A percentile compares a stretch with the other conserved stretches of the same genome.
Conservation (phyloP, 1,284 basidiomycete genomes). For the Ganoderma leucocontextum region DNA sequence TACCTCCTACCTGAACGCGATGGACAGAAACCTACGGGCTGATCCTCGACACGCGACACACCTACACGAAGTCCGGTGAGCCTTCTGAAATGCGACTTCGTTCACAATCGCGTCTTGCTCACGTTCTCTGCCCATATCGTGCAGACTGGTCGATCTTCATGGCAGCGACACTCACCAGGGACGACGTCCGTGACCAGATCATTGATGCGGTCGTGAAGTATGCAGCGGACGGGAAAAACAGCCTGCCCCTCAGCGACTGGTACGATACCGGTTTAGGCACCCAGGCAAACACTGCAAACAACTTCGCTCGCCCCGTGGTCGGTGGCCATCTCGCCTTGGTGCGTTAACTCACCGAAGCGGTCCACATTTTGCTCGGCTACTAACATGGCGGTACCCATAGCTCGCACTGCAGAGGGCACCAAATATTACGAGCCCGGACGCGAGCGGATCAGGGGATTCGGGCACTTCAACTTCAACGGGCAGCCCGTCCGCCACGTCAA, state of each 20-base stretch:
- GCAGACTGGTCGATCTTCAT: conserved; percentile 74
- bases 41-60: conserved; percentile 71
- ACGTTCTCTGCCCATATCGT: neutral
- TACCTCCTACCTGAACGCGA: neutral
- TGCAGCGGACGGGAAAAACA: conserved; percentile 57
- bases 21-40: conserved; percentile 59
- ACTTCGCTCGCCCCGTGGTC: conserved; percentile 65
- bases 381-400: neutral
- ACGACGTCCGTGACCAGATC: conserved; percentile 56
- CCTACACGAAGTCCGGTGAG: conserved; percentile 70
- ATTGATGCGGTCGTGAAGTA: conserved; percentile 62
- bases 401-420: neutral
- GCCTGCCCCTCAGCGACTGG: conserved; percentile 64
- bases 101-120: neutral
- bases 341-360: conserved; percentile 38
- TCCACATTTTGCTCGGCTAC: neutral
- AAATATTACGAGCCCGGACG: neutral
- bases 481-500: neutral
- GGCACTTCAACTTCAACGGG: neutral
- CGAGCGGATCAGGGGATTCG: neutral
- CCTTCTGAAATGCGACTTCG: neutral
- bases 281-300: conserved; percentile 41
- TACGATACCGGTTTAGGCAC: conserved; percentile 62
- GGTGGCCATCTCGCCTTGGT: conserved; percentile 64
- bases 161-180: conserved; percentile 59